Conservation (phyloP, 345 rosid genomes). For the Pelargonium nanum region DNA sequence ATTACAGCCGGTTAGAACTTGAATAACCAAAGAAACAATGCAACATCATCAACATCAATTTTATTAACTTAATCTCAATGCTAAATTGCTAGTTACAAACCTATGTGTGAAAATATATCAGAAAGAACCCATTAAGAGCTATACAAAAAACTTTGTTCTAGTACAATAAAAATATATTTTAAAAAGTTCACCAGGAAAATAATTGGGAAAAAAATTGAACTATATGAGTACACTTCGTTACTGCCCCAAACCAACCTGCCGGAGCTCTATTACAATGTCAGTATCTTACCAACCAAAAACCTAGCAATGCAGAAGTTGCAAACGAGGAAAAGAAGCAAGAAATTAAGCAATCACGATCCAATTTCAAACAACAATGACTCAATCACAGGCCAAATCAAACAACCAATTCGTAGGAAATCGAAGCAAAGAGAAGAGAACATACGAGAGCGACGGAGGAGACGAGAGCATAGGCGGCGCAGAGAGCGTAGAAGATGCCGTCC, state of each 20-base stretch:
- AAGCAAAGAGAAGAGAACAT: background rate
- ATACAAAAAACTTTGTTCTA: no score
- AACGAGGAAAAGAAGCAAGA: background rate
- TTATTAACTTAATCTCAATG: background rate
- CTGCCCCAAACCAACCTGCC: no score
- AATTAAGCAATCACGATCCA: background rate
- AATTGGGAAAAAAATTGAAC: background rate
- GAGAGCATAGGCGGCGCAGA: conserved; percentile 83
- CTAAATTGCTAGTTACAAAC: no score
- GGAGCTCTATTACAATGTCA: no score
- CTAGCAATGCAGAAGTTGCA: background rate
- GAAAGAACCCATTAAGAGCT: background rate
- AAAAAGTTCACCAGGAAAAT: no score
- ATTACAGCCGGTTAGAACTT: background rate
- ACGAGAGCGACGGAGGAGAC: conserved; percentile 85
- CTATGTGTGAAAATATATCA: background rate
- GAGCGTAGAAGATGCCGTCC: conserved; percentile 81
- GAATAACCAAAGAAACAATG: background rate
- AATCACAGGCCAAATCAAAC: background rate
- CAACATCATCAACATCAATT: background rate
- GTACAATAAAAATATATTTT: no score
- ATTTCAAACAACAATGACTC: background rate
- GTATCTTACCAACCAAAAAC: background rate
- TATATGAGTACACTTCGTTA: no score
- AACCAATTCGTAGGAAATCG: background rate